Evolutionary conservation across 2,329 filamentous ascomycete species (phyloP).

Genomic region (Pyrenophora graminea): DNA sequence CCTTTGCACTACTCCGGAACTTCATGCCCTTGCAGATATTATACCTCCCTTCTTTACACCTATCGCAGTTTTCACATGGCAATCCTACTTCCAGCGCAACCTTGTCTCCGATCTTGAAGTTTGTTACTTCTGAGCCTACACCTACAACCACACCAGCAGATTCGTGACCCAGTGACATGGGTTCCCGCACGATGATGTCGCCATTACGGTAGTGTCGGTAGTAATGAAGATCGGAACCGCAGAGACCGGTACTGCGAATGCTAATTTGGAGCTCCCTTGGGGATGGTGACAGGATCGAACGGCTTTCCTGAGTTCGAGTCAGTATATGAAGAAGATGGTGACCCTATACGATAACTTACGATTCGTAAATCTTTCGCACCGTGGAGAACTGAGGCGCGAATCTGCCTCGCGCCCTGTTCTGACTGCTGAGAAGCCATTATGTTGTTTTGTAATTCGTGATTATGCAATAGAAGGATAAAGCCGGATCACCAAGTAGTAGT

Average conservation of each 20-base stretch:
- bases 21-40: conserved; percentile 65
- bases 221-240: conserved; percentile 79
- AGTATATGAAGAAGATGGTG: not conserved
- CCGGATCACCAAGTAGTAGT: not conserved
- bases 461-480: not conserved
- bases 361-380: conserved; percentile 64
- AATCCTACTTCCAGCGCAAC: conserved; percentile 92
- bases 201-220: conserved; percentile 86
- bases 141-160: conserved; percentile 78
- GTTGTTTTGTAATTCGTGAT: not conserved
- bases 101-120: conserved; percentile 73
- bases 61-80: conserved; percentile 69
- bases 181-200: conserved; percentile 78
- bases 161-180: conserved; percentile 79
- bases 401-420: conserved; percentile 41
- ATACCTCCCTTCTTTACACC: conserved; percentile 62
- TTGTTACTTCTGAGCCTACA: conserved; percentile 66
- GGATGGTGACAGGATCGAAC: conserved; percentile 53
- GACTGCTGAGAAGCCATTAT: conserved; percentile 29
- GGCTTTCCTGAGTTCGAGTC: conserved; percentile 55
- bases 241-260: conserved; percentile 69
- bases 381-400: conserved; percentile 61
- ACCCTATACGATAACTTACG: conserved; percentile 45
- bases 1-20: conserved; percentile 64
- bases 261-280: conserved; percentile 65